These are phyloP conservation scores for Exophiala calicioides DNA, from an alignment of 2,329 filamentous ascomycete species.

Conservation along the genomic window DNA sequence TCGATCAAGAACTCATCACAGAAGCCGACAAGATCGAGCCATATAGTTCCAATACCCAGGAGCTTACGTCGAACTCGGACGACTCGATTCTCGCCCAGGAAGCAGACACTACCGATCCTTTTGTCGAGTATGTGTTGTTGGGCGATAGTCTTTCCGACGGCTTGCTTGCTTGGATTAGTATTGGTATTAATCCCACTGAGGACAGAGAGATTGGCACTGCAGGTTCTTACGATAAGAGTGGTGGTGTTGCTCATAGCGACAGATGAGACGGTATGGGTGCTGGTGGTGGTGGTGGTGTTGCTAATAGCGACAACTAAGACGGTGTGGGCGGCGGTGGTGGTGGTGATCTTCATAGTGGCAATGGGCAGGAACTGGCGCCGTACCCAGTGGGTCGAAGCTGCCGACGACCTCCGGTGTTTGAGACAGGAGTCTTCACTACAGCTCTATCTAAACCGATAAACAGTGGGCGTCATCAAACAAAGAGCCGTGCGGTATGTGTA, in stretches of 20 bases:
- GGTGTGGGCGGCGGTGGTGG: too few relatives aligned
- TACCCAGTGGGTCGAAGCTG: too few relatives aligned
- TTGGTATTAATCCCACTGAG: conserved; percentile 49
- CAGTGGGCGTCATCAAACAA: too few relatives aligned
- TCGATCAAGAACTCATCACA: conserved; percentile 60
- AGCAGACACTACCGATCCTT: conserved; percentile 56
- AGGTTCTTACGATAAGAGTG: conserved; percentile 37
- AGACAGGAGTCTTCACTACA: too few relatives aligned
- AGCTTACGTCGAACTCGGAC: conserved; percentile 52
- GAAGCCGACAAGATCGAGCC: conserved; percentile 52
- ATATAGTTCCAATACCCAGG: conserved; percentile 51
- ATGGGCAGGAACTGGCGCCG: too few relatives aligned
- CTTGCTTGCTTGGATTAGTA: conserved; percentile 56
- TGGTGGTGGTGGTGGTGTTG: too few relatives aligned
- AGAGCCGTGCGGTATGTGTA: too few relatives aligned
- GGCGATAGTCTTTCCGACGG: conserved; percentile 56
- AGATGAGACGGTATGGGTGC: neutral
- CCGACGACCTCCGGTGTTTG: too few relatives aligned
- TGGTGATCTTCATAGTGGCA: too few relatives aligned
- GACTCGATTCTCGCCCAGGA: conserved; percentile 54
- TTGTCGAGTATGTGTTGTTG: conserved; percentile 59
- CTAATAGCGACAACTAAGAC: too few relatives aligned
- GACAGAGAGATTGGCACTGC: conserved; percentile 34
- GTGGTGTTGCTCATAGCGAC: conserved; percentile 32
- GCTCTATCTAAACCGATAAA: too few relatives aligned